Base-by-base conservation (phyloP, 140 eudicot species). In the Eryngium alpinum region DNA sequence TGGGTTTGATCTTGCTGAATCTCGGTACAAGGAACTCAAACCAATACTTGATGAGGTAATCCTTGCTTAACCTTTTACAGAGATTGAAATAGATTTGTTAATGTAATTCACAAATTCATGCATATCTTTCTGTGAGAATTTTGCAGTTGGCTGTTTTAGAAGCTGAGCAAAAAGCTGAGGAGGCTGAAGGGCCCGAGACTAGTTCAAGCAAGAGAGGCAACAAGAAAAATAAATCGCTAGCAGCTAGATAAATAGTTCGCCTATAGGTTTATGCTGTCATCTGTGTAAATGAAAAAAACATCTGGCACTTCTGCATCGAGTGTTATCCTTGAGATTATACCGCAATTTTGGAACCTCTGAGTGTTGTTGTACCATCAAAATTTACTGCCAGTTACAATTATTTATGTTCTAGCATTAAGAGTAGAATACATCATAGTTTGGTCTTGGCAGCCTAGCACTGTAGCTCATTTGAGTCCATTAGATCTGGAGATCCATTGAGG, bases 151-250 rank as follows among this genome's bases (percentile, higher is more conserved):
- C 96, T 0, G 66, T 89, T 4, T 81, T 95, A 74, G 99, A 95
- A 86, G 99, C 92, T 10, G 99, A 95, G 82, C 99, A 95, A 85
- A 95, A 95, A 85, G 97, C 93, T 9, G 99, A 92, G 86, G 99
- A 95, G 88, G 97, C 84, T 49, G 97, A 91, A 89, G 97, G 89
- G 53, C 93, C 99, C 65, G 97, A 92, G 80, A 78, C 91, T 34
- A 95, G 93, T 79, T 78, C 91, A 13, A 86, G 92, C 80, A 93
- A 89, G 88, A 91, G 88, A 84, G 90, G 89, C 65, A 71, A 72
- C 87, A 91, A 88, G 84, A 91, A 89, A 84, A 85, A 84, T 85
- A 91, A 88, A 82, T 87, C 78, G 28, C 21, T 88, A 59, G 91
- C 87, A 72, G 79, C 91, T 59, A 71, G 46, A 33, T 9, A 92